phyloP scores from a whole-genome alignment of 306 rosid genomes.

The Glycine soja region DNA sequence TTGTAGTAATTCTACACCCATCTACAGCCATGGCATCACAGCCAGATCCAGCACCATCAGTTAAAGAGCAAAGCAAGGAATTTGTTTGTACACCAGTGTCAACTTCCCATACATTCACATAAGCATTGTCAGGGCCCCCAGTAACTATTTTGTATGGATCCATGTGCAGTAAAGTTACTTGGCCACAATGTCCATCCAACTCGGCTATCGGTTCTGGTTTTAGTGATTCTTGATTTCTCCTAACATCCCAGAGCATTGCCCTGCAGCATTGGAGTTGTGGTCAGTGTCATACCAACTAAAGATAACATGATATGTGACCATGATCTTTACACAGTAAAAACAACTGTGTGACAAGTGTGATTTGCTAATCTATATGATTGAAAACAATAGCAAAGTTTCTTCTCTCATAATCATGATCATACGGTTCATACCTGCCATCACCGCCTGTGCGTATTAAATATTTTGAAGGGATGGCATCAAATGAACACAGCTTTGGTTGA shows the following conservation, averaged over 20 bases:
- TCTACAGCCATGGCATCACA: slow-evolving; percentile 71
- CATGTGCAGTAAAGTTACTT: slow-evolving; percentile 65
- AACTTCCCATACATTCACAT: slow-evolving; percentile 67
- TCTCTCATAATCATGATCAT: not conserved
- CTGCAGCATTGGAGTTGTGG: slow-evolving; percentile 53
- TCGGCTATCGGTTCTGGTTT: slow-evolving; percentile 63
- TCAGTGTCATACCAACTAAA: too few relatives aligned
- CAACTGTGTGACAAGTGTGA: not conserved
- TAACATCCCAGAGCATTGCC: slow-evolving; percentile 84
- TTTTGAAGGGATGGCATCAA: slow-evolving; percentile 70
- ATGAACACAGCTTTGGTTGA: slow-evolving; percentile 62
- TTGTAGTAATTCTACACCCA: slow-evolving; percentile 63
- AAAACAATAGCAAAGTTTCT: slow-evolving; percentile 1
- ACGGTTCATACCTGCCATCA: slow-evolving; percentile 60
- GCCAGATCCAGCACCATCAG: slow-evolving; percentile 20
- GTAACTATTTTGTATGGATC: slow-evolving; percentile 80
- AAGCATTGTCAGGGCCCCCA: slow-evolving; percentile 53
- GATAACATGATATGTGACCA: too few relatives aligned
- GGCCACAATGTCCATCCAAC: slow-evolving; percentile 71
- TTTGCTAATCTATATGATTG: not conserved
- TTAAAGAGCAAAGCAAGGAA: slow-evolving; percentile 52
- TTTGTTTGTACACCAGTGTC: slow-evolving; percentile 61
- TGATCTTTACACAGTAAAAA: too few relatives aligned
- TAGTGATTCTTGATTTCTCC: slow-evolving; percentile 62
- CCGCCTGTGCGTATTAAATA: slow-evolving; percentile 75